Percentiles rank a stretch among this genome's conserved stretches.
Evolutionary conservation across 495 filamentous ascomycete species (phyloP).

Genomic region (Evernia prunastri): DNA sequence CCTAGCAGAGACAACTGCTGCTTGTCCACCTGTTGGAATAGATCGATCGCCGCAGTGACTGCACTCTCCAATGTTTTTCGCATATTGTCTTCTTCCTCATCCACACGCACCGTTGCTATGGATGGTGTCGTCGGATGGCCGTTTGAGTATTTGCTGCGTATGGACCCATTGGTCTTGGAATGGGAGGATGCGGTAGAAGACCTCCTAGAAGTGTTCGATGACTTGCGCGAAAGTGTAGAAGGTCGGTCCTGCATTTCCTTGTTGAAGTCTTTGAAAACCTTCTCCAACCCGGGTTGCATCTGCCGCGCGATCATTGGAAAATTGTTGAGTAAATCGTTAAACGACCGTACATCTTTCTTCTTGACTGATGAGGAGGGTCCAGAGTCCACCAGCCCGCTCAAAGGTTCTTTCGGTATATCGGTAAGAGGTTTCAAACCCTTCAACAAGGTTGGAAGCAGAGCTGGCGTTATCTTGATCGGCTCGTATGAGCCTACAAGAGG

Average conservation of each 20-base stretch:
- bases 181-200: slow-evolving; percentile 24
- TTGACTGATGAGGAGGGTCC: slow-evolving; percentile 38
- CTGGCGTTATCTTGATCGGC: slow-evolving; percentile 58
- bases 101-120: slow-evolving; percentile 49
- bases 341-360: slow-evolving; percentile 86
- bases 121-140: slow-evolving; percentile 37
- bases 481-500: slow-evolving; percentile 85
- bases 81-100: slow-evolving; percentile 85
- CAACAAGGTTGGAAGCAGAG: slow-evolving; percentile 45
- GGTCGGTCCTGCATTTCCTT: slow-evolving; percentile 80
- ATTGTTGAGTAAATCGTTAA: slow-evolving; percentile 82
- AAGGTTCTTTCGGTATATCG: slow-evolving; percentile 34
- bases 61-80: slow-evolving; percentile 79
- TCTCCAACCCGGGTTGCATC: slow-evolving; percentile 89
- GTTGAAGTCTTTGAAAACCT: slow-evolving; percentile 83
- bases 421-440: slow-evolving; percentile 30
- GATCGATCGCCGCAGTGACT: slow-evolving; percentile 86
- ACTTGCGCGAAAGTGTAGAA: slow-evolving; percentile 60
- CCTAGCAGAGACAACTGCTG: slow-evolving; percentile 88
- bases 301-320: slow-evolving; percentile 97
- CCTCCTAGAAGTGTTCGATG: slow-evolving; percentile 31
- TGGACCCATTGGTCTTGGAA: slow-evolving; percentile 25
- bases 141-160: slow-evolving; percentile 25
- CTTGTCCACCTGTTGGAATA: slow-evolving; percentile 93
- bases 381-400: slow-evolving; percentile 23